These are phyloP conservation scores for Kwoniella bestiolae DNA, from an alignment of 768 basidiomycete species.

Conservation along the genomic window DNA sequence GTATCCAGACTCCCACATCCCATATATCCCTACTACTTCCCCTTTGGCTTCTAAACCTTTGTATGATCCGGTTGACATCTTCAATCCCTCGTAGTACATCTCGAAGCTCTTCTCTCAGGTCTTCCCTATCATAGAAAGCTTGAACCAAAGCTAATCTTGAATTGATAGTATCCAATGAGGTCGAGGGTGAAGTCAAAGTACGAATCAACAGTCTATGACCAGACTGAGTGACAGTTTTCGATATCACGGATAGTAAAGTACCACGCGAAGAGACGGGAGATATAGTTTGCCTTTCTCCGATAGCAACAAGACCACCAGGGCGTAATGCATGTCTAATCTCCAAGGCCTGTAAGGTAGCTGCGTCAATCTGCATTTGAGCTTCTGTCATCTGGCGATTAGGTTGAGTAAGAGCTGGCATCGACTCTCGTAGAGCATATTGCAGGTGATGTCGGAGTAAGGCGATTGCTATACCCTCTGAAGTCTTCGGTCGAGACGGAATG, in stretches of 20 bases:
- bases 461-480: conserved; percentile 37
- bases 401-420: conserved; percentile 41
- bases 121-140: conserved; percentile 40
- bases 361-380: conserved; percentile 54
- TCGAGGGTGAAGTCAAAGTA: conserved; percentile 50
- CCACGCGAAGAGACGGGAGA: conserved; percentile 48
- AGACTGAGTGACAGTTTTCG: conserved; percentile 46
- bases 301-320: conserved; percentile 32
- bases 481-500: not conserved
- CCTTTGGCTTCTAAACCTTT: conserved; percentile 43
- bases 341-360: conserved; percentile 54
- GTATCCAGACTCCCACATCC: conserved; percentile 46
- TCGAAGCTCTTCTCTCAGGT: conserved; percentile 47
- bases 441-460: conserved; percentile 47
- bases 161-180: conserved; percentile 39
- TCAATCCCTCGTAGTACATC: conserved; percentile 35
- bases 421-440: conserved; percentile 50
- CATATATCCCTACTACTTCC: conserved; percentile 50
- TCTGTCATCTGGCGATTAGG: conserved; percentile 39
- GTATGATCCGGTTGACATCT: conserved; percentile 53
- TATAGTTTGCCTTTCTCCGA: conserved; percentile 14
- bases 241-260: conserved; percentile 53
- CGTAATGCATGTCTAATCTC: conserved; percentile 55
- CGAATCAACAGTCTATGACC: conserved; percentile 53
- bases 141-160: conserved; percentile 49